Evolutionary conservation across 2,329 filamentous ascomycete species (phyloP).

Genomic region (Fusarium sp.): DNA sequence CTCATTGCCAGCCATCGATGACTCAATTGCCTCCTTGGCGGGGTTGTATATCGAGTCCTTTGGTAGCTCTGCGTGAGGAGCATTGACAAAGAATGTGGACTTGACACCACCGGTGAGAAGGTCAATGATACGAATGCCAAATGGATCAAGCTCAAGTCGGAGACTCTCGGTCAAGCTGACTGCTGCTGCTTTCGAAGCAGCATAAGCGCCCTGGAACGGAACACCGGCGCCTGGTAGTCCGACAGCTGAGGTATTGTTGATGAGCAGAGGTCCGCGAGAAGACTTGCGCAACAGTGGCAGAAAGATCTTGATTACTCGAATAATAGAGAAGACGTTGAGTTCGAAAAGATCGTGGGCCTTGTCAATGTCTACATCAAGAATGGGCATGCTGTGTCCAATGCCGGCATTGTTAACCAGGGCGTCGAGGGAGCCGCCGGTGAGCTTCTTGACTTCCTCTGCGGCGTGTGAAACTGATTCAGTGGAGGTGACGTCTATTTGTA

Average conservation of each 20-base stretch:
- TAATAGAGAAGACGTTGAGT: slow-evolving; percentile 44
- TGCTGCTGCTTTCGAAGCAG: slow-evolving; percentile 46
- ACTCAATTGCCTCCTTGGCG: slow-evolving; percentile 32
- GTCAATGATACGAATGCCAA: slow-evolving; percentile 45
- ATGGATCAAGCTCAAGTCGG: slow-evolving; percentile 44
- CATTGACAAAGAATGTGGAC: slow-evolving; percentile 32
- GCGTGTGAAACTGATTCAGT: slow-evolving; percentile 38
- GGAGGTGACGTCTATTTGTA: slow-evolving; percentile 44
- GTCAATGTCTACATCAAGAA: slow-evolving; percentile 37
- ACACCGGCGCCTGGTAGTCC: slow-evolving; percentile 7
- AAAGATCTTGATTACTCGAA: slow-evolving; percentile 41
- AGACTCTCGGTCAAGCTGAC: slow-evolving; percentile 42
- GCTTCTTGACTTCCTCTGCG: slow-evolving; percentile 21
- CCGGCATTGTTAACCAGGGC: slow-evolving; percentile 50
- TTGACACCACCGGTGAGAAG: slow-evolving; percentile 44
- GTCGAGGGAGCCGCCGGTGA: slow-evolving; percentile 46
- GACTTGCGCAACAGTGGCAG: slow-evolving; percentile 41
- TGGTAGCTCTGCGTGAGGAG: not conserved
- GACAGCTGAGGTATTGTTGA: slow-evolving; percentile 38
- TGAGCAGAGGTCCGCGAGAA: slow-evolving; percentile 13
- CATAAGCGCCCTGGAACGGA: slow-evolving; percentile 46
- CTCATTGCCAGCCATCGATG: slow-evolving; percentile 11
- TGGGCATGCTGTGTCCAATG: slow-evolving; percentile 40
- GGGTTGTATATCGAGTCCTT: slow-evolving; percentile 28
- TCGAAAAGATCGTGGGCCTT: slow-evolving; percentile 40